Percentiles rank a stretch among this genome's conserved stretches.
Evolutionary conservation across 2,329 filamentous ascomycete genomes (phyloP).

Genomic region (Helicocarpus griseus): DNA sequence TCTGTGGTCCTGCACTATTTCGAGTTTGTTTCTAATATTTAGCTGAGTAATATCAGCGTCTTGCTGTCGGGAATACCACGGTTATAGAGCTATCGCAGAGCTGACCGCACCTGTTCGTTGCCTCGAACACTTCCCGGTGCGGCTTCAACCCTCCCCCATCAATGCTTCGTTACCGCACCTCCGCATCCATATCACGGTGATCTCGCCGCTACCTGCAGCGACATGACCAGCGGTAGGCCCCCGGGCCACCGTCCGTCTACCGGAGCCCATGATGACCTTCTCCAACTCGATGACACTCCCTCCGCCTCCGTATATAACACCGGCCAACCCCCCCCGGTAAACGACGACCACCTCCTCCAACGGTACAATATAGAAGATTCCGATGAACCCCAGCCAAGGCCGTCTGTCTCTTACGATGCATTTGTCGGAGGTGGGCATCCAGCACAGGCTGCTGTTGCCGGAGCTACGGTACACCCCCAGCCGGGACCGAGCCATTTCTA

Average conservation of each 20-base stretch:
- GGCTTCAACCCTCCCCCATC: constrained; percentile 11
- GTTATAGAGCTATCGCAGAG: background rate
- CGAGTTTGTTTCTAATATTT: background rate
- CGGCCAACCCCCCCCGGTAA: constrained; percentile 67
- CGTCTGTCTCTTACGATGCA: constrained; percentile 88
- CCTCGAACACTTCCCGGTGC: no score
- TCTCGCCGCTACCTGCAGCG: constrained; percentile 18
- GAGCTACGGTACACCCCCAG: constrained; percentile 22
- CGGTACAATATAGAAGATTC: constrained; percentile 62
- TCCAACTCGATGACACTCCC: constrained; percentile 32
- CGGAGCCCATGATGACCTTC: constrained; percentile 35
- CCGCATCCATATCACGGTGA: constrained; percentile 15
- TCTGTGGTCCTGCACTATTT: no score
- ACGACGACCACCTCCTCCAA: constrained; percentile 70
- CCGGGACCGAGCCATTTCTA: constrained; percentile 7
- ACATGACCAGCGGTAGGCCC: constrained; percentile 45
- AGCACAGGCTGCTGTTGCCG: constrained; percentile 35
- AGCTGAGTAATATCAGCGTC: background rate
- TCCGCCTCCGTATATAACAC: constrained; percentile 50
- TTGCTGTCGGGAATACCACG: background rate
- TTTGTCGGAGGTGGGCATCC: constrained; percentile 65
- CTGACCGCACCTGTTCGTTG: background rate
- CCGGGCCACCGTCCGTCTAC: constrained; percentile 38
- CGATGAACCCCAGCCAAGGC: constrained; percentile 56
- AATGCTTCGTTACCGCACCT: constrained; percentile 29